These are phyloP conservation scores for Brassica carinata DNA, from an alignment of 345 rosid species.

Conservation along the genomic window DNA sequence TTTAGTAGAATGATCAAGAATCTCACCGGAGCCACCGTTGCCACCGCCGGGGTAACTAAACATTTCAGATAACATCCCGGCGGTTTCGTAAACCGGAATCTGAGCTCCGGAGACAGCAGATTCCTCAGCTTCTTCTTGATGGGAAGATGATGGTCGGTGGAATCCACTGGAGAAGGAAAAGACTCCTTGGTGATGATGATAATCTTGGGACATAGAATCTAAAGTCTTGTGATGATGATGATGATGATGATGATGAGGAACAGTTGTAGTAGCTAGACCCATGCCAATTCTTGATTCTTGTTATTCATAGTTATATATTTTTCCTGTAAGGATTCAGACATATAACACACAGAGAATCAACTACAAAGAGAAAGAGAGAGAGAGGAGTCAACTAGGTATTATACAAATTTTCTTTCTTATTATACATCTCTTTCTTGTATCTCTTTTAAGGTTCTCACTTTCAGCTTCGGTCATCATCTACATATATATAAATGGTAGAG, in stretches of 20 bases:
- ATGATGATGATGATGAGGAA: not conserved
- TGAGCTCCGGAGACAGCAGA: constrained; percentile 39
- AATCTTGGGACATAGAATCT: constrained; percentile 43
- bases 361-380: constrained; percentile 21
- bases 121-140: constrained; percentile 35
- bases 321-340: constrained; percentile 39
- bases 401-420: constrained; percentile 22
- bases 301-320: constrained; percentile 15
- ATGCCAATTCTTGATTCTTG: constrained; percentile 36
- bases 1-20: constrained; percentile 41
- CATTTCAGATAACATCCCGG: constrained; percentile 96
- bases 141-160: constrained; percentile 20
- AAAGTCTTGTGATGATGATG: constrained; percentile 3
- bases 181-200: constrained; percentile 43
- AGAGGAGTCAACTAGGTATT: constrained; percentile 40
- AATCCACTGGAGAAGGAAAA: constrained; percentile 38
- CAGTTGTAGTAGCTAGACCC: constrained; percentile 32
- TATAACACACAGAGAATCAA: constrained; percentile 22
- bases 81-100: constrained; percentile 70
- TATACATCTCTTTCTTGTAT: constrained; percentile 31
- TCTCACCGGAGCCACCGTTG: constrained; percentile 42
- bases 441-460: constrained; percentile 37
- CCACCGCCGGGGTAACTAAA: constrained; percentile 66
- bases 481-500: constrained; percentile 17
- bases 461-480: constrained; percentile 43